Conservation (phyloP, 768 basidiomycete species). For the Phaffia tasmanica region DNA sequence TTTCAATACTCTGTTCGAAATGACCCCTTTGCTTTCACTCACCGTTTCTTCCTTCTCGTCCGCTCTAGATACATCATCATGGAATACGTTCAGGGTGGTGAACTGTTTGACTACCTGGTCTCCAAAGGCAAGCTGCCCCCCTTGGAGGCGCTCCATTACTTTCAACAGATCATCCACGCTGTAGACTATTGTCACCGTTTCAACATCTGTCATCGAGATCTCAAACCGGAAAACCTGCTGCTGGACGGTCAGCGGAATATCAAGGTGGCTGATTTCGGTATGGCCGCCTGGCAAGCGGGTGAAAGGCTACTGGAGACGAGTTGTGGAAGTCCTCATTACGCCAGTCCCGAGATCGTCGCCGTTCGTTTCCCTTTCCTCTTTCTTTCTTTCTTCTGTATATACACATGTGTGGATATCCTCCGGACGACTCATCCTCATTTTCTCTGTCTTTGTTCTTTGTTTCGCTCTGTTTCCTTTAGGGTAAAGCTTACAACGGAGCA, state of each 20-base stretch:
- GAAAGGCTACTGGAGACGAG: slow-evolving; percentile 69
- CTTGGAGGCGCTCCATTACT: slow-evolving; percentile 68
- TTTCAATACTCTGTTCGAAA: neutral
- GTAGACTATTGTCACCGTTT: slow-evolving; percentile 90
- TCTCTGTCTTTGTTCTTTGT: neutral
- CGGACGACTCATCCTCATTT: neutral
- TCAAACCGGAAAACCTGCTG: slow-evolving; percentile 88
- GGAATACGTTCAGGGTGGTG: slow-evolving; percentile 89
- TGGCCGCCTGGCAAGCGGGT: slow-evolving; percentile 84
- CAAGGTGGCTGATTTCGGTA: slow-evolving; percentile 96
- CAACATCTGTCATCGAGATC: slow-evolving; percentile 84
- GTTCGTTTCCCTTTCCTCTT: slow-evolving; percentile 26
- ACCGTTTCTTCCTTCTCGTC: neutral
- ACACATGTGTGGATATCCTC: slow-evolving; percentile 2
- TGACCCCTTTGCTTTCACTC: neutral
- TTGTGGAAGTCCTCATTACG: slow-evolving; percentile 91
- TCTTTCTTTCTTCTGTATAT: slow-evolving; percentile 11
- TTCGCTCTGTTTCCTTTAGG: slow-evolving; percentile 38
- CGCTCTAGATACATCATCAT: slow-evolving; percentile 66
- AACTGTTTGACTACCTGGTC: slow-evolving; percentile 86
- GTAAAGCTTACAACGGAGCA: slow-evolving; percentile 69
- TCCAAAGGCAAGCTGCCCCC: slow-evolving; percentile 58
- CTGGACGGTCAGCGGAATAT: slow-evolving; percentile 72
- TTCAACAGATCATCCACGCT: slow-evolving; percentile 84
- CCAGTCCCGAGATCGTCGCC: slow-evolving; percentile 82